Percentiles rank a stretch among this genome's conserved stretches.
Evolutionary conservation across 495 filamentous ascomycete genomes (phyloP).

Genomic region (Penicillium atrosanguineum): DNA sequence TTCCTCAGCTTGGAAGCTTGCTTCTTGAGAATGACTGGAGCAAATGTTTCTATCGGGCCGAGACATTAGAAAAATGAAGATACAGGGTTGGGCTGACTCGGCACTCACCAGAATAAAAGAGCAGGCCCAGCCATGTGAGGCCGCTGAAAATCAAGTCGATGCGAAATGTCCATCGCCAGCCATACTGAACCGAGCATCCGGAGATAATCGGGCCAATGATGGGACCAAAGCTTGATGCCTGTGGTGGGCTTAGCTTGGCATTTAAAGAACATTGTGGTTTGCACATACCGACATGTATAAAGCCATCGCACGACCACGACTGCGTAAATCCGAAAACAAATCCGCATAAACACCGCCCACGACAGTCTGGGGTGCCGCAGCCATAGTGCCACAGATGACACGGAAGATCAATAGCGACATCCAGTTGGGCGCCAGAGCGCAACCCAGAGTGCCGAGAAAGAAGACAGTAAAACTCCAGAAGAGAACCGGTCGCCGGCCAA

Average conservation of each 20-base stretch:
- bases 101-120: constrained; percentile 49
- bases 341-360: constrained; percentile 75
- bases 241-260: constrained; percentile 1
- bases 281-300: constrained; percentile 65
- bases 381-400: constrained; percentile 61
- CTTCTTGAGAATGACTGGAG: constrained; percentile 62
- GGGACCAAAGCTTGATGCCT: constrained; percentile 67
- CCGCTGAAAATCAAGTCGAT: constrained; percentile 59
- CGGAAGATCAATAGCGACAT: constrained; percentile 65
- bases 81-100: neutral
- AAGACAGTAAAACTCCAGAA: constrained; percentile 60
- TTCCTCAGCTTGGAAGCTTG: constrained; percentile 63
- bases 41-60: constrained; percentile 59
- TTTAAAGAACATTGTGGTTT: neutral
- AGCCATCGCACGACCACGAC: constrained; percentile 67
- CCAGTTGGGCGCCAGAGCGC: constrained; percentile 68
- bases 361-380: constrained; percentile 65
- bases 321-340: constrained; percentile 56
- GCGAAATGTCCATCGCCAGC: constrained; percentile 68
- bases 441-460: constrained; percentile 65
- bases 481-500: constrained; percentile 64
- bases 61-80: neutral
- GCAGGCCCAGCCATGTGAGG: constrained; percentile 36
- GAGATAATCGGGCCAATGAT: constrained; percentile 67
- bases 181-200: constrained; percentile 54